Evolutionary conservation across 1,284 basidiomycete species (phyloP).

Genomic region (Singerocomus rubriflavus): DNA sequence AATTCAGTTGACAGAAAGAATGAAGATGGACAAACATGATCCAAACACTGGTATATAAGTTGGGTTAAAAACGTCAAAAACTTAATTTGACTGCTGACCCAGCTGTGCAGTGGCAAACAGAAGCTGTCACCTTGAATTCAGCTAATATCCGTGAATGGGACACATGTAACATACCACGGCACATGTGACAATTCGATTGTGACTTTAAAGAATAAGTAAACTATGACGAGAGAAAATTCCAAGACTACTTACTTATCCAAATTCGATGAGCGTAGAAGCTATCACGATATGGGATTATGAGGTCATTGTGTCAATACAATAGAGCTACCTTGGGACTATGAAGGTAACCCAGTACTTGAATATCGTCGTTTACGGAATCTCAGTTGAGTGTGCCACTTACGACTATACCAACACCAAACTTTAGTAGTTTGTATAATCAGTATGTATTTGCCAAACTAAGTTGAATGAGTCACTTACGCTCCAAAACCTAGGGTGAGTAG

Average conservation of each 20-base stretch:
- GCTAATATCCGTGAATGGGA: not conserved
- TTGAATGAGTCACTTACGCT: conserved; percentile 3
- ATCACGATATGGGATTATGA: not conserved
- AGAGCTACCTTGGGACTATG: conserved; percentile 16
- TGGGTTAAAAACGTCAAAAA: not conserved
- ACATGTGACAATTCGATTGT: conserved; percentile 17
- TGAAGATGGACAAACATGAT: conserved; percentile 11
- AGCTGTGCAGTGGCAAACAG: conserved; percentile 12
- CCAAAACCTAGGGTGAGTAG: not conserved
- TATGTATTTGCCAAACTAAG: not conserved
- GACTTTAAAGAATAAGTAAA: conserved; percentile 12
- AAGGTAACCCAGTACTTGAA: conserved; percentile 19
- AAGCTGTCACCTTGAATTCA: conserved; percentile 8
- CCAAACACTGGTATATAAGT: conserved; percentile 13
- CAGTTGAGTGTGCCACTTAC: conserved; percentile 4
- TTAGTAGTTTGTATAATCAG: not conserved
- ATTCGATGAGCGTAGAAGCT: conserved; percentile 29
- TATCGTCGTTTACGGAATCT: not conserved
- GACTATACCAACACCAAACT: not conserved
- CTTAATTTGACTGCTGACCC: conserved; percentile 6
- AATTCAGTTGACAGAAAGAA: not conserved
- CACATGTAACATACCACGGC: conserved; percentile 14
- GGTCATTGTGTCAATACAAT: not conserved
- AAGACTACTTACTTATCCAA: conserved; percentile 25
- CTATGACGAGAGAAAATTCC: not conserved